phyloP scores from a whole-genome alignment of 1,284 basidiomycete species.

The Boletellus sp. region DNA sequence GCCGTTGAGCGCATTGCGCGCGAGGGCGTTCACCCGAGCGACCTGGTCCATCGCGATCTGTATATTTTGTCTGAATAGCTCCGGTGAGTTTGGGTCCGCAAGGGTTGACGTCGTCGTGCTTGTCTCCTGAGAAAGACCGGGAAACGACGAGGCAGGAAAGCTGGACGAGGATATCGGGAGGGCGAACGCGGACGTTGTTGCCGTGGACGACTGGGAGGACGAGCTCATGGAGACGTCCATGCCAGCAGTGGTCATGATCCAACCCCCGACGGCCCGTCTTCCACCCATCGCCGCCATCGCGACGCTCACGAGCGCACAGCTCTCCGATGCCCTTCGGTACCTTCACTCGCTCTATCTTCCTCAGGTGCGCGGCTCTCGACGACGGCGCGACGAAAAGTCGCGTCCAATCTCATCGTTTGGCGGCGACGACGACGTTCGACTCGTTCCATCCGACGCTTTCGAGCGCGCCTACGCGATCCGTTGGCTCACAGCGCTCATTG shows the following conservation, averaged over 20 bases:
- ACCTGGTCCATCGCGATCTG: constrained; percentile 39
- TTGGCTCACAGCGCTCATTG: constrained; percentile 66
- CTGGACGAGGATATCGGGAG: constrained; percentile 12
- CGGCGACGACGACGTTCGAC: background rate
- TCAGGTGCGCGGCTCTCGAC: constrained; percentile 35
- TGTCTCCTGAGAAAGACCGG: constrained; percentile 29
- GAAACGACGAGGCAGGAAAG: constrained; percentile 11
- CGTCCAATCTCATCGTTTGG: background rate
- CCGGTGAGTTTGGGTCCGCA: constrained; percentile 43
- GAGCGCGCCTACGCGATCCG: constrained; percentile 65
- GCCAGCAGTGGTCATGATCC: background rate
- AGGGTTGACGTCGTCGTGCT: constrained; percentile 14
- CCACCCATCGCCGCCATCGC: constrained; percentile 27
- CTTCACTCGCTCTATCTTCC: constrained; percentile 34
- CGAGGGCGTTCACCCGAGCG: constrained; percentile 37
- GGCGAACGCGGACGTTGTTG: constrained; percentile 13
- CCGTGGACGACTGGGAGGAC: constrained; percentile 15
- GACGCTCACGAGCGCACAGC: constrained; percentile 18
- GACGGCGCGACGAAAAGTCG: background rate
- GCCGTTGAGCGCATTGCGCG: constrained; percentile 36
- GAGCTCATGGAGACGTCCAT: constrained; percentile 10
- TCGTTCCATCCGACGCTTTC: constrained; percentile 48
- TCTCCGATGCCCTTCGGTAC: constrained; percentile 21
- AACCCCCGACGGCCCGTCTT: constrained; percentile 24
- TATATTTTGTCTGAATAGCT: constrained; percentile 45